A percentile compares a stretch with the other conserved stretches of the same genome.
Conservation (phyloP, 2,329 filamentous ascomycete species). For the Aspergillus fumigatiaffinis region DNA sequence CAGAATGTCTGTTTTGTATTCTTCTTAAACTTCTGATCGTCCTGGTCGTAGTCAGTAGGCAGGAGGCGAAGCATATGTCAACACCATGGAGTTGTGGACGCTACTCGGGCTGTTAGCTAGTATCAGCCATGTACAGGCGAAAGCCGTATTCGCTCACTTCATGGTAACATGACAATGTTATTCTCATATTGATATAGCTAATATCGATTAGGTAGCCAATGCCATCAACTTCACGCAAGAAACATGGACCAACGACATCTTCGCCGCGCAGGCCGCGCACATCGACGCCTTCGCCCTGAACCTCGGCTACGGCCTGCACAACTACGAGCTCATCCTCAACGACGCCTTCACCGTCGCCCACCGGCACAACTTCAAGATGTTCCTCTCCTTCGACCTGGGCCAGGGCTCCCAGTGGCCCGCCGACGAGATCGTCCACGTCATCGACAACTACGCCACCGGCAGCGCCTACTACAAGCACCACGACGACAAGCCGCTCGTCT, state of each 20-base stretch:
- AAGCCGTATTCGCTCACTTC: conserved; percentile 33
- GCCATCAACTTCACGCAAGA: conserved; percentile 18
- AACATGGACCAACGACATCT: conserved; percentile 33
- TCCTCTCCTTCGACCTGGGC: conserved; percentile 35
- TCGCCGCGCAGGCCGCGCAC: conserved; percentile 30
- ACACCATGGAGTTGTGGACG: neutral
- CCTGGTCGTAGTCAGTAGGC: neutral
- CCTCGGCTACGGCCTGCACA: conserved; percentile 25
- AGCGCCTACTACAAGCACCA: conserved; percentile 25
- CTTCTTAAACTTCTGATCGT: neutral
- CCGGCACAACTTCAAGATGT: conserved; percentile 28
- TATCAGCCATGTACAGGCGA: conserved; percentile 11
- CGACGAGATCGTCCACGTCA: neutral
- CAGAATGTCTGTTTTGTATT: neutral
- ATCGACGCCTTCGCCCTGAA: conserved; percentile 44
- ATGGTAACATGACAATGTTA: conserved; percentile 18
- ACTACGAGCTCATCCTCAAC: conserved; percentile 17
- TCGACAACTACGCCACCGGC: conserved; percentile 23
- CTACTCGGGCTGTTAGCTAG: neutral
- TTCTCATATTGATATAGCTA: too few relatives aligned
- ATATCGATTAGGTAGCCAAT: conserved; percentile 21
- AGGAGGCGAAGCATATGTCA: neutral
- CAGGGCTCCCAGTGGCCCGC: conserved; percentile 18
- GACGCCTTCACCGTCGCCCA: conserved; percentile 25
- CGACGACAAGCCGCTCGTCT: conserved; percentile 32